Conservation (phyloP, 2,329 filamentous ascomycete species). For the Cercospora nicotianae region DNA sequence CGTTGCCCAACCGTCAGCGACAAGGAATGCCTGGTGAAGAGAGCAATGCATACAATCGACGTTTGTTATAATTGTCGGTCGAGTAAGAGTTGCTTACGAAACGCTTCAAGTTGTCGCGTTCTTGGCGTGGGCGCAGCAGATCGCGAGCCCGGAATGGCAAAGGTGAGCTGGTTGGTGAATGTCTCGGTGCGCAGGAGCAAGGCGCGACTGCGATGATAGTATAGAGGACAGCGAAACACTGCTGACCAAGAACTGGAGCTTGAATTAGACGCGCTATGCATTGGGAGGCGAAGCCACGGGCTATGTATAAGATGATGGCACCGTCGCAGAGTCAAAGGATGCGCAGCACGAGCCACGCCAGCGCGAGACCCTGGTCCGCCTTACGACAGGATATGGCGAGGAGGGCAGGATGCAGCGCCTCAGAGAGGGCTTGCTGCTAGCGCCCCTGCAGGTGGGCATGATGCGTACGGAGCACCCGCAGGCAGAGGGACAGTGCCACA, state of each 20-base stretch:
- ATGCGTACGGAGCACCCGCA: constrained; percentile 19
- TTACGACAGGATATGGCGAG: constrained; percentile 14
- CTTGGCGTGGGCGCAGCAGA: not conserved
- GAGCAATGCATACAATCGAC: not conserved
- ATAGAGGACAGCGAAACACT: not conserved
- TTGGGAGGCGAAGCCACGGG: constrained; percentile 32
- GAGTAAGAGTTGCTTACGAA: not conserved
- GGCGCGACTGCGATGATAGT: not conserved
- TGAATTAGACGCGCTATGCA: constrained; percentile 23
- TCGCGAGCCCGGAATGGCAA: not conserved
- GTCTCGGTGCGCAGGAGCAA: not conserved
- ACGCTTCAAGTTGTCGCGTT: not conserved
- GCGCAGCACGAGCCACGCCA: constrained; percentile 32
- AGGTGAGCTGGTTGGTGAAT: not conserved
- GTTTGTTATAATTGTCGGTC: not conserved
- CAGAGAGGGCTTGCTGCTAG: constrained; percentile 25
- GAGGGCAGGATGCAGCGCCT: constrained; percentile 23
- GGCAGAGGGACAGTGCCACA: constrained; percentile 20
- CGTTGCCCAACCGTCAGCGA: not conserved
- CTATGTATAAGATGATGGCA: constrained; percentile 35
- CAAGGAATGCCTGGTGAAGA: constrained; percentile 5
- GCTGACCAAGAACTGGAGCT: constrained; percentile 21
- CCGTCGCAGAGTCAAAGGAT: constrained; percentile 28
- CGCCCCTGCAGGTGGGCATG: constrained; percentile 23
- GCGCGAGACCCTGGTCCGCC: constrained; percentile 15